Evolutionary conservation across 805 yeast genomes (phyloP).

Genomic region (Candida fluviatilis): DNA sequence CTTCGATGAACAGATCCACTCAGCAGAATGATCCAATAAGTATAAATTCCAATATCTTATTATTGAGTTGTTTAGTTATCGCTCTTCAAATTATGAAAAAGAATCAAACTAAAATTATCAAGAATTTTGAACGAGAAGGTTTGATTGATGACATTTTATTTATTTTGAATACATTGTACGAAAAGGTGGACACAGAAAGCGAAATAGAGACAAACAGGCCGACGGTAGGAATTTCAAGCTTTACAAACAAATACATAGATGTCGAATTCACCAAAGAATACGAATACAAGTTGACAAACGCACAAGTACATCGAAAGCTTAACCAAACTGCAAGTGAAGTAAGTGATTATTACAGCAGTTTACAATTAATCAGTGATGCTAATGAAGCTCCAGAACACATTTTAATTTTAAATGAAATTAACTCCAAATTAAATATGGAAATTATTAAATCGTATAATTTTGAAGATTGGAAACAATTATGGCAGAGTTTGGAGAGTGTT

Average conservation of each 20-base stretch:
- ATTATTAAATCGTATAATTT: slow-evolving; percentile 8
- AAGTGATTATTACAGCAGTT: slow-evolving; percentile 21
- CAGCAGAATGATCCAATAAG: slow-evolving; percentile 5
- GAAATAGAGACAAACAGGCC: slow-evolving; percentile 10
- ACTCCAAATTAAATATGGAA: slow-evolving; percentile 6
- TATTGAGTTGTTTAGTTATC: slow-evolving; percentile 50
- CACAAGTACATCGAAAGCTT: slow-evolving; percentile 13
- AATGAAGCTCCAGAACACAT: slow-evolving; percentile 13
- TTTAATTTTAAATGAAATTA: slow-evolving; percentile 13
- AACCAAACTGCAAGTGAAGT: slow-evolving; percentile 17
- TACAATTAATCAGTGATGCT: slow-evolving; percentile 16
- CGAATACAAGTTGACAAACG: slow-evolving; percentile 15
- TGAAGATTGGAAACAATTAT: slow-evolving; percentile 36
- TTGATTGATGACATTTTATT: slow-evolving; percentile 47
- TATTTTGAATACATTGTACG: slow-evolving; percentile 23
- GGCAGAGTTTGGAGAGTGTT: slow-evolving; percentile 18
- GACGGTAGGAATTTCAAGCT: slow-evolving; percentile 9
- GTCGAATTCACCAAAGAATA: slow-evolving; percentile 27
- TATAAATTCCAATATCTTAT: slow-evolving; percentile 34
- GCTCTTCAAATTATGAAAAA: slow-evolving; percentile 41
- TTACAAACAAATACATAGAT: slow-evolving; percentile 24
- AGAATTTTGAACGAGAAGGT: slow-evolving; percentile 67
- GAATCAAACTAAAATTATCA: slow-evolving; percentile 41
- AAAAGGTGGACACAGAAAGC: slow-evolving; percentile 10
- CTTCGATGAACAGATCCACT: slow-evolving; percentile 2